These are phyloP conservation scores for Colletotrichum sojae DNA, from an alignment of 2,329 filamentous ascomycete species.

Conservation along the genomic window DNA sequence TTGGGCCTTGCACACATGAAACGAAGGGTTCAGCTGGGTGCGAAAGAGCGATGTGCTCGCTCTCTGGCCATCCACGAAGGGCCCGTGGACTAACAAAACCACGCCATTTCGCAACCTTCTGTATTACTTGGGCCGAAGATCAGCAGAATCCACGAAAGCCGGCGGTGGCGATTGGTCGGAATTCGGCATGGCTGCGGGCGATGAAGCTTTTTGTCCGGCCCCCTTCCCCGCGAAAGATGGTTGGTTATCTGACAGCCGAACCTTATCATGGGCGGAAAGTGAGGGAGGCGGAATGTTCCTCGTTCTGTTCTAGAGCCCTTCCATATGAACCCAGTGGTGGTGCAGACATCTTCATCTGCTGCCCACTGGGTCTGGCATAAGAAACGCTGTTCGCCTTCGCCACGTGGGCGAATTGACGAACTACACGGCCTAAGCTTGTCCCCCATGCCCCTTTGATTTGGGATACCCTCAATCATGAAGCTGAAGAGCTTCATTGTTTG, in stretches of 20 bases:
- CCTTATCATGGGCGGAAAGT: neutral
- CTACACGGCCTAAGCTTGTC: neutral
- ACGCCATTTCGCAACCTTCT: slow-evolving; percentile 6
- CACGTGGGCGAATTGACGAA: neutral
- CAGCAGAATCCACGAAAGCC: neutral
- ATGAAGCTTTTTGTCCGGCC: neutral
- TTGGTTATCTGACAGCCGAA: neutral
- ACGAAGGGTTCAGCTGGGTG: neutral
- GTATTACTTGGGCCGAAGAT: neutral
- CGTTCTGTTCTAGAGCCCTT: neutral
- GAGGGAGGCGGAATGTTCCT: neutral
- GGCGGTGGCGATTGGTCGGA: neutral
- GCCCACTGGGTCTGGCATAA: neutral
- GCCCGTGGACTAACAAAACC: slow-evolving; percentile 5
- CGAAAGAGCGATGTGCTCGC: neutral
- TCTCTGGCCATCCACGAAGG: neutral
- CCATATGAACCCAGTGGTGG: slow-evolving; percentile 9
- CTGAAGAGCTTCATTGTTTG: neutral
- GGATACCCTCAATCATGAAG: neutral
- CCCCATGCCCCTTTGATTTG: neutral
- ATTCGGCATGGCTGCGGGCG: neutral
- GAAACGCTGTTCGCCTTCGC: no score
- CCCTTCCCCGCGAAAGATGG: neutral
- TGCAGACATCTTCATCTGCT: neutral
- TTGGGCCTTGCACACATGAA: slow-evolving; percentile 3